Conservation (phyloP, 1,139 yeast species). For the Geotrichum klebahnii region DNA sequence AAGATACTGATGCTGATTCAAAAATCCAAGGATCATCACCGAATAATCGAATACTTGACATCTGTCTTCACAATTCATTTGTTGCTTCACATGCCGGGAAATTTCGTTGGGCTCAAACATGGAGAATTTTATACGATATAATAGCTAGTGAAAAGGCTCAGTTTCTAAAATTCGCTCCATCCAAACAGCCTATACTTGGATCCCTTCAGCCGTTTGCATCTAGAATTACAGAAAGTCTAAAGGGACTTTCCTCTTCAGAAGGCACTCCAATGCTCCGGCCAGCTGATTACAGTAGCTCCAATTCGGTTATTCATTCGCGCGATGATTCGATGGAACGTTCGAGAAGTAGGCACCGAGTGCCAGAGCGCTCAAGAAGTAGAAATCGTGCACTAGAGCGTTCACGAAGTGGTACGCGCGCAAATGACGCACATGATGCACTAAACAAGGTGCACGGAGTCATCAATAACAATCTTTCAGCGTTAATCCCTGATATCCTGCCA, state of each 20-base stretch:
- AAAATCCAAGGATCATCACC: conserved; percentile 45
- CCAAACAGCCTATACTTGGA: conserved; percentile 17
- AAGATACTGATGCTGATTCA: conserved; percentile 20
- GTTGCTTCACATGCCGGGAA: conserved; percentile 54
- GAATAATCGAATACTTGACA: conserved; percentile 44
- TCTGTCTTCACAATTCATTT: conserved; percentile 57
- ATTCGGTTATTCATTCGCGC: conserved; percentile 1
- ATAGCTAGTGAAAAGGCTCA: conserved; percentile 45
- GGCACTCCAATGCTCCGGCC: conserved; percentile 18
- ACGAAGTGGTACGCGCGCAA: background rate
- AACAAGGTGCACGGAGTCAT: too few relatives aligned
- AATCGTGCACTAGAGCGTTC: too few relatives aligned
- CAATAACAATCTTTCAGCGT: too few relatives aligned
- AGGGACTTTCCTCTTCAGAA: conserved; percentile 18
- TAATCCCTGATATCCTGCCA: background rate
- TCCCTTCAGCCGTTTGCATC: conserved; percentile 20
- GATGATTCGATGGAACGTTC: conserved; percentile 11
- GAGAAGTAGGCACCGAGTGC: background rate
- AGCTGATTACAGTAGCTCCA: conserved; percentile 8
- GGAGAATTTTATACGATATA: conserved; percentile 62
- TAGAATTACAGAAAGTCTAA: conserved; percentile 22
- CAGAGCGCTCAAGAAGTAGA: conserved; percentile 6
- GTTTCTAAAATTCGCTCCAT: conserved; percentile 23
- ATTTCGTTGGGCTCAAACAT: conserved; percentile 60
- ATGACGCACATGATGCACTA: background rate